These are phyloP conservation scores for Escallonia herrerae DNA, from an alignment of 129 eudicot genomes.

Conservation along the genomic window DNA sequence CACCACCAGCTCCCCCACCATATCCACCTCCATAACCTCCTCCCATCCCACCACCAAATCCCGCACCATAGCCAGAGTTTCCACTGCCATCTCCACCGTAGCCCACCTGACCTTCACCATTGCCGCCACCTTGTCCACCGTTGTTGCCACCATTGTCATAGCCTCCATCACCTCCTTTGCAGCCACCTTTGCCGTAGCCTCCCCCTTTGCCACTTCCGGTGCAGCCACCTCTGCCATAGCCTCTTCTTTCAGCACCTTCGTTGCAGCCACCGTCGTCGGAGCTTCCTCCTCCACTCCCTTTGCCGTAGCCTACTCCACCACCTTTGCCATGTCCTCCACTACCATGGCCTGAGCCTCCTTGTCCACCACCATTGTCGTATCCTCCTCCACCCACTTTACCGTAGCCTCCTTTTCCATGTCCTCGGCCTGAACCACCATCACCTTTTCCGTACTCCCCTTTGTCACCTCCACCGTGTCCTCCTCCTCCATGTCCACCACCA, in stretches of 20 bases:
- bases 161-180: conserved; percentile 4
- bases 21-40: neutral
- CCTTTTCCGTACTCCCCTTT: too few relatives aligned
- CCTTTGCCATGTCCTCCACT: conserved; percentile 14
- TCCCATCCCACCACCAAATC: neutral
- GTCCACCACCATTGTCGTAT: conserved; percentile 7
- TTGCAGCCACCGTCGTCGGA: conserved; percentile 13
- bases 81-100: conserved; percentile 5
- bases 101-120: too few relatives aligned
- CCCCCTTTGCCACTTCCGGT: conserved; percentile 1
- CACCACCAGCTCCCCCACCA: conserved; percentile 15
- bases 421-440: too few relatives aligned
- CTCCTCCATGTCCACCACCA: too few relatives aligned
- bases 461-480: too few relatives aligned
- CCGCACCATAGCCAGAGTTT: conserved; percentile 3
- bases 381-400: conserved; percentile 13
- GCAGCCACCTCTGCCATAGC: conserved; percentile 21
- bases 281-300: conserved; percentile 15
- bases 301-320: conserved; percentile 14
- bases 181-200: conserved; percentile 8
- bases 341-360: neutral
- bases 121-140: neutral
- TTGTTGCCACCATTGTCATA: conserved; percentile 14
- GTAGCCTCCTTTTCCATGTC: neutral
- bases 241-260: conserved; percentile 23